Evolutionary conservation across 139 green algal species (phyloP).

Genomic region (Coelastrella sp.): DNA sequence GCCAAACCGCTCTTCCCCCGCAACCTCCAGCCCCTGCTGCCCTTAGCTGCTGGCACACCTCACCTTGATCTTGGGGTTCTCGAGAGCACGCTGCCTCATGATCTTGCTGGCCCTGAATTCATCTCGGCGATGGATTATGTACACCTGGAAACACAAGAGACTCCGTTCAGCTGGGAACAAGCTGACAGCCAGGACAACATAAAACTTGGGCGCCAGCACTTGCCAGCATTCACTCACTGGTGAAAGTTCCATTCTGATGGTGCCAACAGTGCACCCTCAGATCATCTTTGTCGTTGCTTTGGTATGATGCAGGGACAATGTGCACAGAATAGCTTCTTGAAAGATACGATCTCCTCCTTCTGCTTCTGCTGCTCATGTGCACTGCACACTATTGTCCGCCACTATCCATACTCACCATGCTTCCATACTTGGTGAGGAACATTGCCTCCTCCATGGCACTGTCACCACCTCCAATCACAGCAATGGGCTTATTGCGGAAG

Average conservation of each 20-base stretch:
- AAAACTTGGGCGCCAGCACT: not conserved
- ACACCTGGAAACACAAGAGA: conserved; percentile 69
- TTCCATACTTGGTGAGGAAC: conserved; percentile 78
- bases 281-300: too few relatives aligned
- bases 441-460: conserved; percentile 85
- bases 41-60: not conserved
- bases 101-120: conserved; percentile 85
- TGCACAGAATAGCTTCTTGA: not conserved
- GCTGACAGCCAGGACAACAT: too few relatives aligned
- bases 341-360: not conserved
- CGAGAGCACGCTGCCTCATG: conserved; percentile 73
- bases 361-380: not conserved
- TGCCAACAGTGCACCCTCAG: too few relatives aligned
- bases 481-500: conserved; percentile 85
- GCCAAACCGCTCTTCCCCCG: too few relatives aligned
- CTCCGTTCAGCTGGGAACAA: too few relatives aligned
- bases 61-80: conserved; percentile 86
- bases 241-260: too few relatives aligned
- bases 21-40: not conserved
- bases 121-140: conserved; percentile 89
- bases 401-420: conserved; percentile 16
- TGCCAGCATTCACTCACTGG: not conserved
- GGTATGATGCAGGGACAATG: too few relatives aligned
- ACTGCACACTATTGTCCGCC: not conserved
- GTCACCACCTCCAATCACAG: conserved; percentile 87